Percentiles rank a stretch among this genome's conserved stretches.
Conservation (phyloP, 2,329 filamentous ascomycete species). For the Claviceps spartinae region DNA sequence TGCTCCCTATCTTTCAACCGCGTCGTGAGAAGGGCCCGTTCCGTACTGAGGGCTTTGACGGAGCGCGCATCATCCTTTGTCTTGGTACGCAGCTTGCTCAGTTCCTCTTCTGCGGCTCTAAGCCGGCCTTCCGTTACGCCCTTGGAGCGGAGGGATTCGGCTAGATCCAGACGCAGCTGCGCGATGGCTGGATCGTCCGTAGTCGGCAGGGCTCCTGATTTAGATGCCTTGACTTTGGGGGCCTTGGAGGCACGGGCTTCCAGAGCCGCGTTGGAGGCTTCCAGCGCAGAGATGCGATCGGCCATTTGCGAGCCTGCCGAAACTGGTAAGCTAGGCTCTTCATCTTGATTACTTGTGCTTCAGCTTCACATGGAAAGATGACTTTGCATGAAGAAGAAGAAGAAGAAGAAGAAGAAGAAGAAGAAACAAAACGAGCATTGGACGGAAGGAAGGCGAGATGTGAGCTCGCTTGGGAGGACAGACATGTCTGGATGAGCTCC, state of each 20-base stretch:
- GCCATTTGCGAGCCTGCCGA: constrained; percentile 47
- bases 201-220: constrained; percentile 1
- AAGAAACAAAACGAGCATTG: neutral
- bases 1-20: constrained; percentile 71
- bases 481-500: constrained; percentile 69
- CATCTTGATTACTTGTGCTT: neutral
- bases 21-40: constrained; percentile 47
- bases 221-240: constrained; percentile 5
- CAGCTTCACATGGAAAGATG: neutral
- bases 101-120: constrained; percentile 46
- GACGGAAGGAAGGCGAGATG: neutral
- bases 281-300: constrained; percentile 50
- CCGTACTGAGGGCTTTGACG: constrained; percentile 47
- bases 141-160: constrained; percentile 63
- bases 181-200: constrained; percentile 22
- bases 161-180: constrained; percentile 55
- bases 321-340: constrained; percentile 9
- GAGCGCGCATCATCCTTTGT: constrained; percentile 44
- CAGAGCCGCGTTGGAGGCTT: constrained; percentile 40
- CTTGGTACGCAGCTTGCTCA: constrained; percentile 47
- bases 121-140: constrained; percentile 53
- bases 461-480: constrained; percentile 13
- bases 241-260: constrained; percentile 15
- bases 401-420: neutral
- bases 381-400: neutral